Conservation (phyloP, 1,284 basidiomycete genomes). For the Inonotus obliquus region DNA sequence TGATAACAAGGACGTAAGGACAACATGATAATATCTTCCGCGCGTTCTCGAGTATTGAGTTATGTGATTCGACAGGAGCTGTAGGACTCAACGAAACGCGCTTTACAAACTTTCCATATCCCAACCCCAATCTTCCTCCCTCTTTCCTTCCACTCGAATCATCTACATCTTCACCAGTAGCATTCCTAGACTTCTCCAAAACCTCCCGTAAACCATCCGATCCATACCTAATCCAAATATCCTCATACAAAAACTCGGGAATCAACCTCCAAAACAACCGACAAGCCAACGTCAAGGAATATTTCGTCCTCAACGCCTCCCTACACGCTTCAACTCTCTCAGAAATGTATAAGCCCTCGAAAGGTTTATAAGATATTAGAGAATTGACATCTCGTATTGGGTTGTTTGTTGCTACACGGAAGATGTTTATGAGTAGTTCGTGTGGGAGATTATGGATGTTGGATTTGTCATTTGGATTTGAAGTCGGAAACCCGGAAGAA, state of each 20-base stretch:
- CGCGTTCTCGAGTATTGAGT: not conserved
- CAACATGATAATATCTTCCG: constrained; percentile 7
- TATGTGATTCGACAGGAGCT: not conserved
- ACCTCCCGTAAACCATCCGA: not conserved
- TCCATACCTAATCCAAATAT: constrained; percentile 14
- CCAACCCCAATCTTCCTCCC: too few relatives aligned
- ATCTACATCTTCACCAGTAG: not conserved
- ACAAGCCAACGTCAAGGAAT: constrained; percentile 2
- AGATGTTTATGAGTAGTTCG: constrained; percentile 9
- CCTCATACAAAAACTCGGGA: constrained; percentile 9
- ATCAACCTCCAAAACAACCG: constrained; percentile 1
- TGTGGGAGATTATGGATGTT: not conserved
- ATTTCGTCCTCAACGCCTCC: constrained; percentile 3
- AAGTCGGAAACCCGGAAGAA: too few relatives aligned
- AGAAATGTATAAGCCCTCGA: constrained; percentile 1
- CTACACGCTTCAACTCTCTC: not conserved
- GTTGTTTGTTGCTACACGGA: constrained; percentile 4
- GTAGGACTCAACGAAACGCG: not conserved
- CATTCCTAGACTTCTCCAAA: constrained; percentile 1
- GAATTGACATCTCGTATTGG: not conserved
- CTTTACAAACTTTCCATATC: not conserved
- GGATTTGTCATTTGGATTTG: too few relatives aligned
- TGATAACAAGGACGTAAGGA: constrained; percentile 2
- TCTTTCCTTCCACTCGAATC: not conserved
- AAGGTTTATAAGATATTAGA: constrained; percentile 1